A percentile compares a stretch with the other conserved stretches of the same genome.
Evolutionary conservation across 352 stramenopile genomes (phyloP).

Genomic region (Phytophthora chlamydospora): DNA sequence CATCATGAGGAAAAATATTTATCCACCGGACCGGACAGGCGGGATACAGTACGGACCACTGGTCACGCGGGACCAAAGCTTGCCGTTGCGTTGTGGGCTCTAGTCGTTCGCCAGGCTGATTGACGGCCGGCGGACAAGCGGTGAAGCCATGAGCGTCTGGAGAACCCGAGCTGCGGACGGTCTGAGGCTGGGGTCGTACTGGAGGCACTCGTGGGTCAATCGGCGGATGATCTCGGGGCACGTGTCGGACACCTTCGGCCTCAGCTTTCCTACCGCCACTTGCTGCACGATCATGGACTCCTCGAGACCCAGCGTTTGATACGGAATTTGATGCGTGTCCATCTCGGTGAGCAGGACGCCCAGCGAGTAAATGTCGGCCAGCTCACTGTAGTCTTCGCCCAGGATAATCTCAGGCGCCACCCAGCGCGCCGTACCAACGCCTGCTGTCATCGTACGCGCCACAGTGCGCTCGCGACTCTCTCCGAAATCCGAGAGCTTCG

Average conservation of each 20-base stretch:
- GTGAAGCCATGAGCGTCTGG: constrained; percentile 73
- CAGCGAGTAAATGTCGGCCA: constrained; percentile 79
- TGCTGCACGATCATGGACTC: constrained; percentile 85
- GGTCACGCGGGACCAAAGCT: constrained; percentile 11
- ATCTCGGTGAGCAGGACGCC: constrained; percentile 73
- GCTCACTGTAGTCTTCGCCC: constrained; percentile 75
- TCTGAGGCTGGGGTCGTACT: constrained; percentile 76
- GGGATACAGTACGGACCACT: constrained; percentile 37
- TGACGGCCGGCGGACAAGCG: constrained; percentile 56
- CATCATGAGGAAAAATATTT: constrained; percentile 24
- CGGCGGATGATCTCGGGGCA: constrained; percentile 83
- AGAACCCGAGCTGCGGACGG: constrained; percentile 74
- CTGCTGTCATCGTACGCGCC: constrained; percentile 76
- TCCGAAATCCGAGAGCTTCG: constrained; percentile 80
- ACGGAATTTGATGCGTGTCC: constrained; percentile 79
- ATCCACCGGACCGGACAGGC: constrained; percentile 29
- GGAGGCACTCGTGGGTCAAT: constrained; percentile 79
- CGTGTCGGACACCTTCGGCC: constrained; percentile 74
- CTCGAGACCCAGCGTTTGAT: constrained; percentile 64
- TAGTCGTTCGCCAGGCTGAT: constrained; percentile 53
- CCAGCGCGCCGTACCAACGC: constrained; percentile 77
- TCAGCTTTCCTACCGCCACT: constrained; percentile 78
- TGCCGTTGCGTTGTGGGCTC: constrained; percentile 27
- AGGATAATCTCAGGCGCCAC: constrained; percentile 82
- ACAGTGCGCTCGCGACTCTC: constrained; percentile 79